These are phyloP conservation scores for Fraxinus ornus DNA, from an alignment of 305 asterid species.

Conservation along the genomic window DNA sequence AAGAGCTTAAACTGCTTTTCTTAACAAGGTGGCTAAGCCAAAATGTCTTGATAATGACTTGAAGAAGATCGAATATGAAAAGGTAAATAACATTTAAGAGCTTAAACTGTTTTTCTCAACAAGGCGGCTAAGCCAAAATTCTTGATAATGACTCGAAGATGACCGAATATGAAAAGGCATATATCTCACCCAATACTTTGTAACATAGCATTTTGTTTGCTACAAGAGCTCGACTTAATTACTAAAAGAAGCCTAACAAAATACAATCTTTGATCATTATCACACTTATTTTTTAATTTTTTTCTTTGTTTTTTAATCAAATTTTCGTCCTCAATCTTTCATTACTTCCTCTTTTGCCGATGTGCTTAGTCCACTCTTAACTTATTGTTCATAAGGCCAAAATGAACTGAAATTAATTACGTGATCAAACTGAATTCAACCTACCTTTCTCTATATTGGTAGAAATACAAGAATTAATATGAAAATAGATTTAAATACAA, in stretches of 20 bases:
- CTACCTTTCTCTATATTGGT: background rate
- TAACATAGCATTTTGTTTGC: background rate
- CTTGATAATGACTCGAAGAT: background rate
- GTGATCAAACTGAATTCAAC: background rate
- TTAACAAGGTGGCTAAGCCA: background rate
- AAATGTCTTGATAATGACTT: background rate
- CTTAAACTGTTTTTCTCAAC: background rate
- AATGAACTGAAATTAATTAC: background rate
- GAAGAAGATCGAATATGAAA: background rate
- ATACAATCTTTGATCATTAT: background rate
- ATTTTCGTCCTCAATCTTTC: background rate
- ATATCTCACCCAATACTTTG: background rate
- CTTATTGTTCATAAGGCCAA: background rate
- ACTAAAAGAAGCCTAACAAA: background rate
- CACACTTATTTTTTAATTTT: background rate
- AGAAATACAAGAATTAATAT: background rate
- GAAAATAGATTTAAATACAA: background rate
- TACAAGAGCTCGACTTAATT: background rate
- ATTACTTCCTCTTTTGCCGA: background rate
- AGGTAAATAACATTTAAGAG: background rate
- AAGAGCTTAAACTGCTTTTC: too few species aligned
- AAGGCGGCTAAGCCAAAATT: background rate
- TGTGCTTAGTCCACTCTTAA: background rate
- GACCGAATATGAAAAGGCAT: background rate
- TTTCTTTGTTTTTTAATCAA: too few species aligned